phyloP scores from a whole-genome alignment of 306 rosid species.

The Prosopis cineraria region DNA sequence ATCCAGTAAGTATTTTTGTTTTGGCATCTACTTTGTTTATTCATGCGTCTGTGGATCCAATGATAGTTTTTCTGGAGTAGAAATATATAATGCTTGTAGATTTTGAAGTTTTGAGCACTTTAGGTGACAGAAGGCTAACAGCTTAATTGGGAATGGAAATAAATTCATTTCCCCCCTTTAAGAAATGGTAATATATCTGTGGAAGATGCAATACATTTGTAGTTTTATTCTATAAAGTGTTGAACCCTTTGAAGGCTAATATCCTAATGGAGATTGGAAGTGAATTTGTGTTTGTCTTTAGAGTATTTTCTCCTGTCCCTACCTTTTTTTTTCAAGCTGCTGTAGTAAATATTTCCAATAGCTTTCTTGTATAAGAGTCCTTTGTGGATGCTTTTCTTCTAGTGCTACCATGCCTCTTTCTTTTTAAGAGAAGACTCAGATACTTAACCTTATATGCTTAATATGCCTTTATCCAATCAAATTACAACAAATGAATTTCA shows the following conservation, averaged over 20 bases:
- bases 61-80: slow-evolving; percentile 9
- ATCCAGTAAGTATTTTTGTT: slow-evolving; percentile 81
- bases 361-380: not conserved
- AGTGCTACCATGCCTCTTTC: not conserved
- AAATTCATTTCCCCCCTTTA: not conserved
- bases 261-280: not conserved
- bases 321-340: not conserved
- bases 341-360: not conserved
- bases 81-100: not conserved
- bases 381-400: not conserved
- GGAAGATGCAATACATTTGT: slow-evolving; percentile 1
- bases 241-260: not conserved
- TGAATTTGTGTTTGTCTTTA: not conserved
- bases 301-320: not conserved
- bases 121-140: not conserved
- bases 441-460: no score
- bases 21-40: slow-evolving; percentile 23
- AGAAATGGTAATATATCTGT: not conserved
- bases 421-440: no score
- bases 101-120: slow-evolving; percentile 28
- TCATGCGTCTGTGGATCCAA: not conserved
- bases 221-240: slow-evolving; percentile 17
- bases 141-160: not conserved
- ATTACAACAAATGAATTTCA: no score
- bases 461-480: no score